These are phyloP conservation scores for Crithidia mellificae DNA, from an alignment of 208 protist species.

Conservation along the genomic window DNA sequence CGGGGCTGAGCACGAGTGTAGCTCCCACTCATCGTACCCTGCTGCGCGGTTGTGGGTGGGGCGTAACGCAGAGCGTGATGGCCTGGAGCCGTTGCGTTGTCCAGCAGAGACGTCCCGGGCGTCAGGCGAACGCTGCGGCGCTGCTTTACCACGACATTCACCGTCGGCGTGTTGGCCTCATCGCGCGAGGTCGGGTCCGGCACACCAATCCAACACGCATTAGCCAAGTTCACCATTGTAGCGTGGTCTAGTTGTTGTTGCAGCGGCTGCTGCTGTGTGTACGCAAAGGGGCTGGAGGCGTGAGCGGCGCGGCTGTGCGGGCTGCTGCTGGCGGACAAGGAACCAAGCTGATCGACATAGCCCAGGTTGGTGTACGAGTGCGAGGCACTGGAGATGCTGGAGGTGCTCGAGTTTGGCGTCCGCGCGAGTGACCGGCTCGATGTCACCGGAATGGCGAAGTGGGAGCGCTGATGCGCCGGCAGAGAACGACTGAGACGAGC, in stretches of 20 bases:
- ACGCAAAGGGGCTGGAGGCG: not conserved
- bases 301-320: not conserved
- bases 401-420: constrained; percentile 8
- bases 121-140: constrained; percentile 18
- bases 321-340: not conserved
- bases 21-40: not conserved
- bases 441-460: constrained; percentile 11
- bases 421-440: constrained; percentile 5
- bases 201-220: constrained; percentile 17
- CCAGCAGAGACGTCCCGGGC: constrained; percentile 3
- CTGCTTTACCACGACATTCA: constrained; percentile 35
- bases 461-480: constrained; percentile 11
- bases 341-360: not conserved
- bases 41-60: not conserved
- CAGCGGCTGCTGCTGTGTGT: not conserved
- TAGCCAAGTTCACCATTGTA: not conserved
- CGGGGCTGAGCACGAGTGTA: not conserved
- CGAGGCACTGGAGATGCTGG: constrained; percentile 8
- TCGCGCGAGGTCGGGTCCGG: constrained; percentile 12
- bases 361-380: constrained; percentile 20
- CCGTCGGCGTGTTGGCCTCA: constrained; percentile 7
- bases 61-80: not conserved
- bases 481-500: not conserved
- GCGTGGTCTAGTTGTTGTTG: constrained; percentile 3
- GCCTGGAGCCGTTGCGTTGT: not conserved